Evolutionary conservation across 1,284 basidiomycete species (phyloP), one percentile per base, ranked within the genome.

Genomic region (Cryptococcus floricola): DNA sequence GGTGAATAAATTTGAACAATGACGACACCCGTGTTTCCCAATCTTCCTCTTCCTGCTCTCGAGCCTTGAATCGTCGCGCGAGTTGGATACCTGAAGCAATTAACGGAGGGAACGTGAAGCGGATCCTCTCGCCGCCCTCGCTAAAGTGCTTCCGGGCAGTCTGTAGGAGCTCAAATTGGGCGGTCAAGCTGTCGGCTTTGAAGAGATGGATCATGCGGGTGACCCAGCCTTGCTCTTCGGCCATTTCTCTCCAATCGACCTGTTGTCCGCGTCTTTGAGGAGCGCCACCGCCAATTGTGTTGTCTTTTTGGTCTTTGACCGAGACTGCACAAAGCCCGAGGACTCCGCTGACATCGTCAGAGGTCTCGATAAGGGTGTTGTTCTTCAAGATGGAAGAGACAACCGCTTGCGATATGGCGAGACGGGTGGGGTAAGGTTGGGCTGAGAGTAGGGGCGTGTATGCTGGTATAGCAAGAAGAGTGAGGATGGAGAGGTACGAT

Each of bases 171-270:
- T 93, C 88, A 62, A 90, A 93, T 68, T 96, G 93, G 16, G 87
- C 84, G 60, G 84, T 86, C 57, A 94, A 73, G 31, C 87, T 87
- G 53, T 95, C 89, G 1, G 89, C 83, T 23, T 85, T 81, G 84
- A 97, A 94, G 34, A 96, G 73, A 79, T 97, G 93, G 3, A 97
- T 88, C 88, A 97, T 95, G 60, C 93, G 81, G 23, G 93, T 92
- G 14, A 96, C 85, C 93, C 93, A 97, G 0, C 93, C 94, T 68
- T 97, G 93, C 74, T 97, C 94, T 75, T 96, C 94, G 0, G 92
- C 92, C 80, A 91, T 81, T 70, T 96, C 93, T 68, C 92, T 89
- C 50, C 86, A 79, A 68, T 93, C 91, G 80, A 77, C 84, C 80
- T 61, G 66, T 65, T 63, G 13, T 28, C 64, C 83, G 51, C 83